Conservation (phyloP, 805 yeast species). For the Hermanozyma aechmeae region DNA sequence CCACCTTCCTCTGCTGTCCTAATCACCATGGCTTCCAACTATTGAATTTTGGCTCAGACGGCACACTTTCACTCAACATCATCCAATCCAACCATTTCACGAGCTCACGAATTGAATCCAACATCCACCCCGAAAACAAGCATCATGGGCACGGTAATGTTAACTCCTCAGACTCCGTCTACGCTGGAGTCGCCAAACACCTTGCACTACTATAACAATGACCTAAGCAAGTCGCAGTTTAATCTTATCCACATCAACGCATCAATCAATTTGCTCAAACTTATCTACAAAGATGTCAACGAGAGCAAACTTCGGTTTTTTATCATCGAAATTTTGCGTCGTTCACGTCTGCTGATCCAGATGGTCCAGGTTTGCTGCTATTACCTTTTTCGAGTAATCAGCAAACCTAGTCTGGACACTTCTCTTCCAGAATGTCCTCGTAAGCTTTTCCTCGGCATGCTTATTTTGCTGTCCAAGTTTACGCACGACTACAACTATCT, state of each 20-base stretch:
- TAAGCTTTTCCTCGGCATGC: slow-evolving; percentile 55
- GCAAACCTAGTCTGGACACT: slow-evolving; percentile 4
- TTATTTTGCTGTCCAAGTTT: slow-evolving; percentile 67
- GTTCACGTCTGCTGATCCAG: slow-evolving; percentile 52
- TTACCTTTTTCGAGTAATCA: slow-evolving; percentile 45
- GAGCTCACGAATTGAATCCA: too few relatives aligned
- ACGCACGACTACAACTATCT: slow-evolving; percentile 65
- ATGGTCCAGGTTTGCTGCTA: slow-evolving; percentile 60
- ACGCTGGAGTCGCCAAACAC: slow-evolving; percentile 23
- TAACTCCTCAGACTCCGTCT: not conserved
- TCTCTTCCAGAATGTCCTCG: slow-evolving; percentile 42
- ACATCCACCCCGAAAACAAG: too few relatives aligned
- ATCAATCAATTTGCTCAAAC: slow-evolving; percentile 24
- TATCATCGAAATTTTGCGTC: slow-evolving; percentile 32
- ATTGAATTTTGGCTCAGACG: too few relatives aligned
- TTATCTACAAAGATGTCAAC: slow-evolving; percentile 16
- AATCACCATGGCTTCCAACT: too few relatives aligned
- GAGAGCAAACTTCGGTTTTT: slow-evolving; percentile 18
- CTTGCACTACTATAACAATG: slow-evolving; percentile 29
- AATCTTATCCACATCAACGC: slow-evolving; percentile 30
- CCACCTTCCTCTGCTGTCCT: too few relatives aligned
- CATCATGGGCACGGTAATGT: too few relatives aligned
- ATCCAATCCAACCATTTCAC: too few relatives aligned
- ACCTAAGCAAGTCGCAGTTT: slow-evolving; percentile 31
- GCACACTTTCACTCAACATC: too few relatives aligned